These are phyloP conservation scores for Fremontodendron californicum DNA, from an alignment of 345 rosid genomes.

Conservation along the genomic window DNA sequence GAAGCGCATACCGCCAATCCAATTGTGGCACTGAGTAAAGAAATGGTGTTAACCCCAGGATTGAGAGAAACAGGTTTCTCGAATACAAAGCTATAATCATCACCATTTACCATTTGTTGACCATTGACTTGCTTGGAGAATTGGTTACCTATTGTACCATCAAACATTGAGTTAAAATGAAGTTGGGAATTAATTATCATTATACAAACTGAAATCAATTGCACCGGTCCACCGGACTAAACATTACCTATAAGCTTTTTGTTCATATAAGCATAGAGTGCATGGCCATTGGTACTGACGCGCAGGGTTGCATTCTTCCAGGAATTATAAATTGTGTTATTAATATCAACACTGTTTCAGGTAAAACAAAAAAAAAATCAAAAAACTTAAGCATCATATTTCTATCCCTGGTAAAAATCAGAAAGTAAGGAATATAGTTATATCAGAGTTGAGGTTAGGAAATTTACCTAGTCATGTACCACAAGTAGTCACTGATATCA, in stretches of 20 bases:
- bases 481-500: constrained; percentile 58
- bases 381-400: not conserved
- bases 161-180: not conserved
- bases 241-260: constrained; percentile 31
- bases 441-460: not conserved
- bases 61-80: constrained; percentile 27
- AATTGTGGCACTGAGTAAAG: constrained; percentile 47
- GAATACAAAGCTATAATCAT: constrained; percentile 18
- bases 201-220: not conserved
- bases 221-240: not conserved
- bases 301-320: constrained; percentile 42
- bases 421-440: not conserved
- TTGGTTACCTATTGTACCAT: not conserved
- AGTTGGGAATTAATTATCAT: not conserved
- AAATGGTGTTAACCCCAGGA: constrained; percentile 25
- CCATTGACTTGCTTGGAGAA: constrained; percentile 6
- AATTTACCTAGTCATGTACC: constrained; percentile 69
- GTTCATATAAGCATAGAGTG: constrained; percentile 56
- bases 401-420: not conserved
- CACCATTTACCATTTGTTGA: not conserved
- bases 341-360: not conserved
- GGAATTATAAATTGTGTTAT: not conserved
- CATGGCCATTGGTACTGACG: constrained; percentile 43
- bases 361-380: no score
- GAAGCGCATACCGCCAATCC: constrained; percentile 41